Conservation (phyloP, 257 asterid species). For the Nicotiana otophora region DNA sequence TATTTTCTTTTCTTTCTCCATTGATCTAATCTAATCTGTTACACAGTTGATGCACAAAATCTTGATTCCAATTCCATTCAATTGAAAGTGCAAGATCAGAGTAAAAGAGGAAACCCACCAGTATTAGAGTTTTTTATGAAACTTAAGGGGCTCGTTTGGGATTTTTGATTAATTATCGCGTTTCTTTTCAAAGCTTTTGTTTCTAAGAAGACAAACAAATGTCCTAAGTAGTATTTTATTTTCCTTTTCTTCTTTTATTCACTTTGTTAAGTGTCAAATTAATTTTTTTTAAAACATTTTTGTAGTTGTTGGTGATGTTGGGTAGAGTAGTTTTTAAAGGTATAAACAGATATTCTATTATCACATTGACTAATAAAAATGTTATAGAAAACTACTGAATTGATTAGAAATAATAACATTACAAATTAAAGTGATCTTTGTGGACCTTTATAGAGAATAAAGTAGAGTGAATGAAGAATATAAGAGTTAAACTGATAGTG, state of each 20-base stretch:
- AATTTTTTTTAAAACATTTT: no score
- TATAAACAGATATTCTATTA: no score
- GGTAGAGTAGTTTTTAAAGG: no score
- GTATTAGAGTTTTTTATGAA: neutral
- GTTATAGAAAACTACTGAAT: no score
- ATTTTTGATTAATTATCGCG: neutral
- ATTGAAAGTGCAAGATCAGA: conserved; percentile 5
- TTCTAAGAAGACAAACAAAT: neutral
- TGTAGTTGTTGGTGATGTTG: no score
- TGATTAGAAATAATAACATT: no score
- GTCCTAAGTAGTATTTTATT: neutral
- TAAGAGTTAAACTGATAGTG: no score
- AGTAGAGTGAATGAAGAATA: no score
- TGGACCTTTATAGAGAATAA: no score
- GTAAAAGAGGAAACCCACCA: neutral
- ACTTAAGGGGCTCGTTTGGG: neutral
- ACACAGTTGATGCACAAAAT: neutral
- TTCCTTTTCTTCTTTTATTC: neutral
- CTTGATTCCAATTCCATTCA: neutral
- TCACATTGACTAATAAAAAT: no score
- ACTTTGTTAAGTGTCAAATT: neutral
- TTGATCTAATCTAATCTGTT: conserved; percentile 12
- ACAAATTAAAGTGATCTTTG: no score
- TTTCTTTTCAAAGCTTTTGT: neutral
- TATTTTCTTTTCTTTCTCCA: conserved; percentile 47